Conservation (phyloP, 2,329 filamentous ascomycete species). For the Coleophoma cylindrospora region DNA sequence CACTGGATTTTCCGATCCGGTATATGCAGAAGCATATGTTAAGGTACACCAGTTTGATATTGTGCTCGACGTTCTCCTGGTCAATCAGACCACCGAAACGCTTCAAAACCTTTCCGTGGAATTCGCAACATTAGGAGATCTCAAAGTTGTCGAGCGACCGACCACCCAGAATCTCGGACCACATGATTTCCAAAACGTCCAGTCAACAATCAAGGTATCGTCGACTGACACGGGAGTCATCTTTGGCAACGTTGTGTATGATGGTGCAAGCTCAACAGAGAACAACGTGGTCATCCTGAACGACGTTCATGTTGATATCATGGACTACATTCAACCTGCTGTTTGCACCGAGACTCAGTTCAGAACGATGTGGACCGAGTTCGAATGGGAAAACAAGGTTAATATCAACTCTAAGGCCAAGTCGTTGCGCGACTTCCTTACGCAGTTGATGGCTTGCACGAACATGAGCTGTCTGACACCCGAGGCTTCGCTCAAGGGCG, state of each 20-base stretch:
- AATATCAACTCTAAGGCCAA: conserved; percentile 99
- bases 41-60: conserved; percentile 99
- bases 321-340: conserved; percentile 99
- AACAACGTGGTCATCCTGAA: conserved; percentile 97
- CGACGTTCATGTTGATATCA: conserved; percentile 97
- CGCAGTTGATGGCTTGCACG: conserved; percentile 92
- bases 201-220: conserved; percentile 97
- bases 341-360: conserved; percentile 97
- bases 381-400: conserved; percentile 99
- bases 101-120: conserved; percentile 96
- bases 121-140: conserved; percentile 94
- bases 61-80: conserved; percentile 88
- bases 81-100: conserved; percentile 96
- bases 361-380: conserved; percentile 99
- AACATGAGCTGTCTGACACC: conserved; percentile 99
- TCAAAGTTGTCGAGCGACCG: conserved; percentile 95
- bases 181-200: conserved; percentile 96
- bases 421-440: conserved; percentile 84
- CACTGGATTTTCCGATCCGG: conserved; percentile 95
- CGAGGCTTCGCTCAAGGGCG: conserved; percentile 91
- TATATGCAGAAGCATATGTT: conserved; percentile 98
- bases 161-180: conserved; percentile 93
- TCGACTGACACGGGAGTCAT: conserved; percentile 98
- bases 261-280: conserved; percentile 85
- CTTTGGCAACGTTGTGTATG: conserved; percentile 97